Percentiles rank a stretch among this genome's conserved stretches.
Evolutionary conservation across 176 grass and related monocot genomes (phyloP).

Genomic region (Eremochloa ophiuroides): DNA sequence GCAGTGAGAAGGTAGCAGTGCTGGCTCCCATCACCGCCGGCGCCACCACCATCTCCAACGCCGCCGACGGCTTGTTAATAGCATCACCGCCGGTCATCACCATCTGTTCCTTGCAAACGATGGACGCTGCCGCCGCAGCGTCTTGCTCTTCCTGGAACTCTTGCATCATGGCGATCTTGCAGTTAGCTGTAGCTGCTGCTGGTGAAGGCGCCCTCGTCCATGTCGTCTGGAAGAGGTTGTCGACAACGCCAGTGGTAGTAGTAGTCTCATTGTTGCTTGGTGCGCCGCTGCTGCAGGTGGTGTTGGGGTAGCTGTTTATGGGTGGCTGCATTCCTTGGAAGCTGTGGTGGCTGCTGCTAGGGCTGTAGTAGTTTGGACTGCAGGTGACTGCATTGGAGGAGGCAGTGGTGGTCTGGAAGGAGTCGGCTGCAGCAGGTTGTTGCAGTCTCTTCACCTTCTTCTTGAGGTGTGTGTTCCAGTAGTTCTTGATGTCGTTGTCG

Average conservation of each 20-base stretch:
- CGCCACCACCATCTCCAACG: slow-evolving; percentile 8
- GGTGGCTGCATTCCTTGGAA: slow-evolving; percentile 27
- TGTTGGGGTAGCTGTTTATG: slow-evolving; percentile 7
- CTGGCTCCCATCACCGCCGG: background rate
- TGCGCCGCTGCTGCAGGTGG: background rate
- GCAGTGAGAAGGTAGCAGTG: slow-evolving; percentile 30
- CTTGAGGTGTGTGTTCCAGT: slow-evolving; percentile 66
- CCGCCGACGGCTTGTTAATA: background rate
- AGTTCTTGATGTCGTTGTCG: slow-evolving; percentile 64
- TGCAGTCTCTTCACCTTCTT: slow-evolving; percentile 62
- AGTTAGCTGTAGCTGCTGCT: background rate
- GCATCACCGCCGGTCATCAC: background rate
- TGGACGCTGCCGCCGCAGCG: background rate
- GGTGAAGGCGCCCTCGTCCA: slow-evolving; percentile 45
- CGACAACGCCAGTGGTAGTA: background rate
- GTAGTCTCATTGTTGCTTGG: background rate
- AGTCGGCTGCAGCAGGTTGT: slow-evolving; percentile 22
- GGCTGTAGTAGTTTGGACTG: slow-evolving; percentile 41
- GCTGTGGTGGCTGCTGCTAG: slow-evolving; percentile 20
- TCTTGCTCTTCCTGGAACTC: slow-evolving; percentile 19
- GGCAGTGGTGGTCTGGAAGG: slow-evolving; percentile 19
- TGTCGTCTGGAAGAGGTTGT: slow-evolving; percentile 36
- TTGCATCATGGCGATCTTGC: slow-evolving; percentile 24
- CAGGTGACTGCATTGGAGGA: background rate
- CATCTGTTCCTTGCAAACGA: slow-evolving; percentile 10